Percentiles rank a stretch among this genome's conserved stretches.
Evolutionary conservation across 2,329 filamentous ascomycete species (phyloP).

Genomic region (Fusarium nygamai): DNA sequence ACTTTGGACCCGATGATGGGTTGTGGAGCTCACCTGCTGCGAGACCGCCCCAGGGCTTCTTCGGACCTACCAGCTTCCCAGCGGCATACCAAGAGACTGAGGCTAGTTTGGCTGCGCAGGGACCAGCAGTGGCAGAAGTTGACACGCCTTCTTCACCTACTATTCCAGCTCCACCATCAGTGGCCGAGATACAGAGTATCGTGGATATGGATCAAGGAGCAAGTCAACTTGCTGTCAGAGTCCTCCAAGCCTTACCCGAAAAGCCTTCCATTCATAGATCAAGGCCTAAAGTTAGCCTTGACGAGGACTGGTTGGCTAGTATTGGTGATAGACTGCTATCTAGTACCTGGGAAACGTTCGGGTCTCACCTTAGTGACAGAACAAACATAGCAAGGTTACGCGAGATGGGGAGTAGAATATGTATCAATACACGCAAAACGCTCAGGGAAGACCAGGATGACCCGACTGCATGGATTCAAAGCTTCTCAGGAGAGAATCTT

Average conservation of each 20-base stretch:
- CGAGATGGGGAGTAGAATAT: background rate
- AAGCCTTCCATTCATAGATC: accelerated
- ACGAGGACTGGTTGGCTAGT: background rate
- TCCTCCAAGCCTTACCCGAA: background rate
- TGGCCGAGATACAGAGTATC: background rate
- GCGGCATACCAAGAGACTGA: background rate
- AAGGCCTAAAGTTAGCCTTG: background rate
- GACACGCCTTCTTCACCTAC: background rate
- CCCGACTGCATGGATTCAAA: background rate
- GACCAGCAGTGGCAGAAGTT: accelerated
- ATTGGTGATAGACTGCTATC: background rate
- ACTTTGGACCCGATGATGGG: background rate
- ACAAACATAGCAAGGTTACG: background rate
- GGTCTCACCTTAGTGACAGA: background rate
- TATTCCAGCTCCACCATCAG: background rate
- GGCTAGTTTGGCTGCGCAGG: background rate
- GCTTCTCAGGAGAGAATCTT: background rate
- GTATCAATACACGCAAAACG: background rate
- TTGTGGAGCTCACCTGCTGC: background rate
- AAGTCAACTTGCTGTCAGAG: background rate
- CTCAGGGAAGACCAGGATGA: background rate
- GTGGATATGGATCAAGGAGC: background rate
- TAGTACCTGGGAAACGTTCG: background rate
- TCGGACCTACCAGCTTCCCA: background rate
- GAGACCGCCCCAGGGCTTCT: background rate